A percentile compares a stretch with the other conserved stretches of the same genome.
Evolutionary conservation across 139 green algal species (phyloP).

Genomic region (Ulvella scutata): DNA sequence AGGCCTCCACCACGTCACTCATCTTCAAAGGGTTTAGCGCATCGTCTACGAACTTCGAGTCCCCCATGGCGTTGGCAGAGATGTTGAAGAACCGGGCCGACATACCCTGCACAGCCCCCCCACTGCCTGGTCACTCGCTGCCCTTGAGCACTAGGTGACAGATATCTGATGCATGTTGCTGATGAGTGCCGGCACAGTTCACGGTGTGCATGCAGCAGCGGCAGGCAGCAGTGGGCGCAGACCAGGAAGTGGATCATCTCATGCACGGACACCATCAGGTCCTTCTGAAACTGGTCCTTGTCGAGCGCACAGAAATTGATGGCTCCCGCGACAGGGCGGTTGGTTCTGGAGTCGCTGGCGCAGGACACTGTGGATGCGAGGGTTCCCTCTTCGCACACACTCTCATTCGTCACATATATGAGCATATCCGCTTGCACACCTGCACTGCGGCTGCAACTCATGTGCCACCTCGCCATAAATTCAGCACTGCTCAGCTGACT

Average conservation of each 20-base stretch:
- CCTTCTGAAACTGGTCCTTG: neutral
- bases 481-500: too few species aligned
- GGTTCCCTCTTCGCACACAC: neutral
- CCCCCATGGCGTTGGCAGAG: neutral
- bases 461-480: too few species aligned
- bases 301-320: neutral
- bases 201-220: too few species aligned
- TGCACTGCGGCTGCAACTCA: too few species aligned
- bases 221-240: too few species aligned
- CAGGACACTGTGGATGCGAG: neutral
- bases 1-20: neutral
- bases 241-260: neutral
- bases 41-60: neutral
- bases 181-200: too few species aligned
- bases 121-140: too few species aligned
- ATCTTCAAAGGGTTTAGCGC: neutral
- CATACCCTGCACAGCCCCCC: neutral
- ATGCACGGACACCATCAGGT: neutral
- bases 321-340: neutral
- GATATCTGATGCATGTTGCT: too few species aligned
- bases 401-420: neutral
- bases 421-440: neutral
- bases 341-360: neutral
- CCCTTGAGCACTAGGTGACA: too few species aligned
- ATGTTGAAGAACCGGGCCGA: neutral